phyloP scores from a whole-genome alignment of 2,329 filamentous ascomycete species.

The Trichoderma gracile region DNA sequence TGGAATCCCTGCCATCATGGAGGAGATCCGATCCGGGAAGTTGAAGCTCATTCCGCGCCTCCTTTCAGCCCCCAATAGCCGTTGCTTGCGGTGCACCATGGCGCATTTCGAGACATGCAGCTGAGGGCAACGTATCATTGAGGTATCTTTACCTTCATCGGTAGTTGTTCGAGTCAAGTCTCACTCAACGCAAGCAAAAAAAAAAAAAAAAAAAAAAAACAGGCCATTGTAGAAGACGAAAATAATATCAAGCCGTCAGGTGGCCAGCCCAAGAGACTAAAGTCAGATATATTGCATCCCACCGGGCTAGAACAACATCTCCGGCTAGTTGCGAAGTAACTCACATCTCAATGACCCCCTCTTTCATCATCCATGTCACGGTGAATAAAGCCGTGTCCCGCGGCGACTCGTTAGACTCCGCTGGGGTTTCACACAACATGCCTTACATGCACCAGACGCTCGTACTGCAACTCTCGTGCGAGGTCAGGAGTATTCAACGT shows the following conservation, averaged over 20 bases:
- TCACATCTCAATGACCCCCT: not conserved
- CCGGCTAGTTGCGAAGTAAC: not conserved
- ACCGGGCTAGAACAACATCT: not conserved
- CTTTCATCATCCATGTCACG: not conserved
- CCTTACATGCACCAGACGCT: not conserved
- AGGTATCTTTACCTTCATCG: no score
- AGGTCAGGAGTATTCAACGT: not conserved
- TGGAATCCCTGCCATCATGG: not conserved
- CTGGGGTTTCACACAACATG: not conserved
- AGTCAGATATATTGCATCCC: constrained; percentile 1
- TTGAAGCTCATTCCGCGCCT: constrained; percentile 6
- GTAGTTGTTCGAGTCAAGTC: no score
- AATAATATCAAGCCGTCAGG: not conserved
- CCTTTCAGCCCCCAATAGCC: constrained; percentile 16
- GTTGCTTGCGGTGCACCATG: not conserved
- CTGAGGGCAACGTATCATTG: no score
- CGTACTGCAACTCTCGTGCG: not conserved
- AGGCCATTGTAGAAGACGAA: not conserved
- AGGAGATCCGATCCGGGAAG: constrained; percentile 13
- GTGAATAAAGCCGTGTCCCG: not conserved
- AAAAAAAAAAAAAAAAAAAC: not conserved
- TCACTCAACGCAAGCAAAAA: not conserved
- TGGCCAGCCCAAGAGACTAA: not conserved
- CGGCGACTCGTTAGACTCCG: constrained; percentile 10
- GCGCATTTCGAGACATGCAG: constrained; percentile 12